Base-by-base conservation (phyloP, 75 land plant species). In the Sequoia sempervirens region DNA sequence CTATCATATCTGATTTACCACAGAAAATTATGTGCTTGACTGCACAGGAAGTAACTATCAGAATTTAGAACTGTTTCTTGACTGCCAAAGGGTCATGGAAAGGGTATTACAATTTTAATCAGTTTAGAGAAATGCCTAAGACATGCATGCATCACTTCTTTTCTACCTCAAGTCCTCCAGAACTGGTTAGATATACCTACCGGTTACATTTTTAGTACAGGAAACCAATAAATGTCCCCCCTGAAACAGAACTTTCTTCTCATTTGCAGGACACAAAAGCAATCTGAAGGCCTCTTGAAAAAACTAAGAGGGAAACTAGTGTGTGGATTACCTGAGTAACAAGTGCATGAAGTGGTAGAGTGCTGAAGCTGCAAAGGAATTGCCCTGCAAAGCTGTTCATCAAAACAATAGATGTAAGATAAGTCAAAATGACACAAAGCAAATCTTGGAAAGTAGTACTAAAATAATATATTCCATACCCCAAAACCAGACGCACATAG, bases 341-440 rank as follows among this genome's bases (percentile, higher is more conserved):
- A 50, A 88, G 89, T 26, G 88, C 89, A 86, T 88, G 86, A 54
- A 88, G 88, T 15, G 89, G 89, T 43, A 88, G 54, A 17, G 89
- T 88, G 82, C 89, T 88, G 85, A 86, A 88, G 88, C 89, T 88
- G 78, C 89, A 88, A 68, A 88, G 40, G 8, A 88, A 70, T 52
- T 88, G 89, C 12, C 73, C 89, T 17, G 41, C 32, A 36, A 86
- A 73, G 56, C 88, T 87, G 88, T 85, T 26, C 26, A 72, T 47
- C 41, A 74, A 50, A 74, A 50, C 28, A 45, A 18, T 68, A 34
- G 12, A 56, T 36, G 26, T 37, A 82, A 66, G 38, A 12, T 52
- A 12, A 36, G 20, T n/a, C 4, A 43, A 18, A 82, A 66, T 7
- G 20, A 38, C 41, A 12, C 12, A 30, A 78, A 45, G 50, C 80